Evolutionary conservation across 2,329 filamentous ascomycete species (phyloP).

Genomic region (Setomelanomma holmii): DNA sequence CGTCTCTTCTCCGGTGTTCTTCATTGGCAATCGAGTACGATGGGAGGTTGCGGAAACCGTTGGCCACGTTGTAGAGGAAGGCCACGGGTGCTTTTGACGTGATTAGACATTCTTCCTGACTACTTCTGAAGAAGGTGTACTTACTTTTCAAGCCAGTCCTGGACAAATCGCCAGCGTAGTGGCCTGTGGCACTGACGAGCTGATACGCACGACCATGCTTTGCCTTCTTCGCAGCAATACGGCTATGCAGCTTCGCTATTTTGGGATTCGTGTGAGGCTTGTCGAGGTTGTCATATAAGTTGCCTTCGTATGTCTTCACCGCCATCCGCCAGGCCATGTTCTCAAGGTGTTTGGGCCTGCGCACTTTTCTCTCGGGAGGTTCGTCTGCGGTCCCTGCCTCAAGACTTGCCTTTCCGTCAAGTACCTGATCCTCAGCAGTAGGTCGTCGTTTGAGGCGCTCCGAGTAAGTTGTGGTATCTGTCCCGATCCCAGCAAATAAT

Average conservation of each 20-base stretch:
- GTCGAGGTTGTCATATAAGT: slow-evolving; percentile 12
- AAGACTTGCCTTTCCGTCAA: not conserved
- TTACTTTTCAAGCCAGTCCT: slow-evolving; percentile 16
- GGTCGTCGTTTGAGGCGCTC: slow-evolving; percentile 13
- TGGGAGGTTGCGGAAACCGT: slow-evolving; percentile 25
- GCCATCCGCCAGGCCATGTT: slow-evolving; percentile 26
- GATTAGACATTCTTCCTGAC: not conserved
- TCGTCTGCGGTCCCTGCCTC: not conserved
- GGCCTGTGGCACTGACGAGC: slow-evolving; percentile 19
- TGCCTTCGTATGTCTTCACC: slow-evolving; percentile 15
- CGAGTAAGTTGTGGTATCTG: slow-evolving; percentile 17
- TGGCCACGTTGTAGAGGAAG: slow-evolving; percentile 29
- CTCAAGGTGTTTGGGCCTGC: slow-evolving; percentile 11
- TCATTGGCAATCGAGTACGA: slow-evolving; percentile 25
- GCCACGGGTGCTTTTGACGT: slow-evolving; percentile 21
- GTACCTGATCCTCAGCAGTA: not conserved
- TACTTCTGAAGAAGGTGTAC: not conserved
- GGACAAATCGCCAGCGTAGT: slow-evolving; percentile 20
- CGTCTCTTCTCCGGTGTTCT: slow-evolving; percentile 20
- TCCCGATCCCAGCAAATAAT: slow-evolving; percentile 13
- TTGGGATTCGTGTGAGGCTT: not conserved
- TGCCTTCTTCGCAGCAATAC: slow-evolving; percentile 9
- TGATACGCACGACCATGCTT: slow-evolving; percentile 19
- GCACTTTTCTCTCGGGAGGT: not conserved
- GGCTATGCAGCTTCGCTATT: slow-evolving; percentile 5